A percentile compares a stretch with the other conserved stretches of the same genome.
These are phyloP conservation scores for Kwoniella botswanensis DNA, from an alignment of 768 basidiomycete genomes.

Conservation along the genomic window DNA sequence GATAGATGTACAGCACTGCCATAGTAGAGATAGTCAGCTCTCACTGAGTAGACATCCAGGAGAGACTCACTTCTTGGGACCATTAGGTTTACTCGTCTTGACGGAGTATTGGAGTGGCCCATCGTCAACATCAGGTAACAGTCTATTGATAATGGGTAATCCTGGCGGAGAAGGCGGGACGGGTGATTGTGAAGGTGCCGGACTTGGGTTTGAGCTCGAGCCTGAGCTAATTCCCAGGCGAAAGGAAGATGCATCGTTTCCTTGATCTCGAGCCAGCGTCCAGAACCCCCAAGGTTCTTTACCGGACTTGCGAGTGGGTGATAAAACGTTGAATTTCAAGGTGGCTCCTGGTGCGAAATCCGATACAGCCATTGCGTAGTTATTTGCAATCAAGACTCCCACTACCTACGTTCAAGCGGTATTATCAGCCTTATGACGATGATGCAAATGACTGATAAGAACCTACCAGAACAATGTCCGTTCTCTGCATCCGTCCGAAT, in stretches of 20 bases:
- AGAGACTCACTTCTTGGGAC: constrained; percentile 12
- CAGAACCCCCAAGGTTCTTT: constrained; percentile 78
- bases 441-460: not conserved
- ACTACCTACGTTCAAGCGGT: constrained; percentile 48
- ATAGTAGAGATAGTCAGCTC: not conserved
- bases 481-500: constrained; percentile 56
- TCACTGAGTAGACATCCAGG: not conserved
- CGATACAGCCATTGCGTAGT: constrained; percentile 77
- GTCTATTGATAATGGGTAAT: not conserved
- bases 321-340: constrained; percentile 68
- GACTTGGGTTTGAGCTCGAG: not conserved
- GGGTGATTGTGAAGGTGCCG: not conserved
- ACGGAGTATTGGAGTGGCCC: constrained; percentile 9
- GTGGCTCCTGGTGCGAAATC: constrained; percentile 31
- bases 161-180: constrained; percentile 9
- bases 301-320: constrained; percentile 56
- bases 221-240: not conserved
- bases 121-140: constrained; percentile 12
- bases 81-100: constrained; percentile 13
- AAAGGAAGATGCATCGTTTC: not conserved
- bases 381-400: constrained; percentile 71
- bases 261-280: constrained; percentile 52
- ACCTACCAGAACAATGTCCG: constrained; percentile 8
- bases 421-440: not conserved
- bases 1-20: constrained; percentile 15